These are phyloP conservation scores for Trichoderma breve DNA, from an alignment of 2,329 filamentous ascomycete species.

Conservation along the genomic window DNA sequence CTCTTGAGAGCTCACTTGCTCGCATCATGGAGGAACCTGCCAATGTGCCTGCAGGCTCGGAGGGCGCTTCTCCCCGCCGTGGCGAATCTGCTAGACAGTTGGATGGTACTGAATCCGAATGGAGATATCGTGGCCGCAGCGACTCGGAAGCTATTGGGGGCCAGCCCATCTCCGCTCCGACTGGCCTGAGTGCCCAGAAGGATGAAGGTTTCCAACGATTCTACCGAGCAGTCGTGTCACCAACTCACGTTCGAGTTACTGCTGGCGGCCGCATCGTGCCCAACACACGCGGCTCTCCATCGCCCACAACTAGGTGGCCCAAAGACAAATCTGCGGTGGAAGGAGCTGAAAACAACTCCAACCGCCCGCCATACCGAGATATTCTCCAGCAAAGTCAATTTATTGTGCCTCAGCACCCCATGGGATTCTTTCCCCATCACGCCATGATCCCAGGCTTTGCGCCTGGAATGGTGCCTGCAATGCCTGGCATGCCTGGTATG, in stretches of 20 bases:
- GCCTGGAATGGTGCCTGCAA: constrained; percentile 31
- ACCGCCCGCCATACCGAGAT: constrained; percentile 25
- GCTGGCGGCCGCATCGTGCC: constrained; percentile 66
- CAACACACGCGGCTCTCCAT: constrained; percentile 55
- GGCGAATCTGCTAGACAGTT: constrained; percentile 32
- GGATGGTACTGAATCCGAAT: constrained; percentile 43
- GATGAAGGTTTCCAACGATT: constrained; percentile 66
- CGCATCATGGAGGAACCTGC: constrained; percentile 33
- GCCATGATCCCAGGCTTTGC: constrained; percentile 34
- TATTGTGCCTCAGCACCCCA: constrained; percentile 22
- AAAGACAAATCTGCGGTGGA: constrained; percentile 40
- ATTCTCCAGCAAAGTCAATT: constrained; percentile 15
- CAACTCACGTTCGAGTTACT: constrained; percentile 65
- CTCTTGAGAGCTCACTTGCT: constrained; percentile 29
- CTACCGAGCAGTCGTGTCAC: constrained; percentile 66
- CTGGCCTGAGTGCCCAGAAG: constrained; percentile 53
- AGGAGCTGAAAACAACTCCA: constrained; percentile 25
- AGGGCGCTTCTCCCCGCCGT: constrained; percentile 16
- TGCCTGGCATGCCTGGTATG: constrained; percentile 19
- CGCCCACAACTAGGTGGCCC: constrained; percentile 51
- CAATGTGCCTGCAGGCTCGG: constrained; percentile 15
- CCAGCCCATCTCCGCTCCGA: constrained; percentile 54
- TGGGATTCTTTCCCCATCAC: constrained; percentile 27
- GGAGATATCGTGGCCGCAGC: constrained; percentile 47
- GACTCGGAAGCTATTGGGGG: constrained; percentile 42